Evolutionary conservation across 164 flowering plant species (phyloP).

Genomic region (Euptelea pleiosperma): DNA sequence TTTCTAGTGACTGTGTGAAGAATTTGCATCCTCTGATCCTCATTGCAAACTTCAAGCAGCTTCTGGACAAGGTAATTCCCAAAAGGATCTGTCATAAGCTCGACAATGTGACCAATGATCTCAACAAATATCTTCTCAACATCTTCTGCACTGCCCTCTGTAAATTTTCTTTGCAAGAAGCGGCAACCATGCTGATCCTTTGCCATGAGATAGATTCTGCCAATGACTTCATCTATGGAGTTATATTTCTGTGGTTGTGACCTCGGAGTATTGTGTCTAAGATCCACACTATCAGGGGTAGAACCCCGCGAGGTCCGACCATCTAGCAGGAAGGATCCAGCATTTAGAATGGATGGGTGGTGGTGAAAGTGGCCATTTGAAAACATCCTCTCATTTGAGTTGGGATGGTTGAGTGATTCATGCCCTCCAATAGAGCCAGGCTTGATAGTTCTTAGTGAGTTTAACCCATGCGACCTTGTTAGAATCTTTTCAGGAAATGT

Average conservation of each 20-base stretch:
- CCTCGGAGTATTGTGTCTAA: constrained; percentile 18
- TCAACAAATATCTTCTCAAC: constrained; percentile 55
- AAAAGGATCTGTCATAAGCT: constrained; percentile 71
- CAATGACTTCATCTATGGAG: constrained; percentile 49
- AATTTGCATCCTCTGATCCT: constrained; percentile 53
- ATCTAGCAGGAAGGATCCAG: constrained; percentile 26
- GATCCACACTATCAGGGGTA: constrained; percentile 23
- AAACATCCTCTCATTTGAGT: constrained; percentile 29
- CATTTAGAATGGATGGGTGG: constrained; percentile 19
- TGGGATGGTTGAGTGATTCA: constrained; percentile 24
- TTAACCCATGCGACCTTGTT: constrained; percentile 43
- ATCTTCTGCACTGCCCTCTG: constrained; percentile 52
- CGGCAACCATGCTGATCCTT: constrained; percentile 78
- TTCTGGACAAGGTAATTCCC: constrained; percentile 83
- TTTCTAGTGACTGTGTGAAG: constrained; percentile 42
- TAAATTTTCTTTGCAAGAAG: constrained; percentile 53
- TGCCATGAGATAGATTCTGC: constrained; percentile 51
- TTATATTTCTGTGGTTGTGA: constrained; percentile 32
- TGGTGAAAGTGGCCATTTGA: constrained; percentile 27
- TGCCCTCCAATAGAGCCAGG: constrained; percentile 29
- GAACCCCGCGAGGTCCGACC: constrained; percentile 23
- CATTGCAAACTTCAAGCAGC: constrained; percentile 67
- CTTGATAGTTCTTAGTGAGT: constrained; percentile 35
- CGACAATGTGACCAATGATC: constrained; percentile 58
- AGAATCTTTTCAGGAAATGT: constrained; percentile 49